Percentiles rank a stretch among this genome's conserved stretches.
These are phyloP conservation scores for Monosporascus sp. DNA, from an alignment of 2,329 filamentous ascomycete species.

Conservation along the genomic window DNA sequence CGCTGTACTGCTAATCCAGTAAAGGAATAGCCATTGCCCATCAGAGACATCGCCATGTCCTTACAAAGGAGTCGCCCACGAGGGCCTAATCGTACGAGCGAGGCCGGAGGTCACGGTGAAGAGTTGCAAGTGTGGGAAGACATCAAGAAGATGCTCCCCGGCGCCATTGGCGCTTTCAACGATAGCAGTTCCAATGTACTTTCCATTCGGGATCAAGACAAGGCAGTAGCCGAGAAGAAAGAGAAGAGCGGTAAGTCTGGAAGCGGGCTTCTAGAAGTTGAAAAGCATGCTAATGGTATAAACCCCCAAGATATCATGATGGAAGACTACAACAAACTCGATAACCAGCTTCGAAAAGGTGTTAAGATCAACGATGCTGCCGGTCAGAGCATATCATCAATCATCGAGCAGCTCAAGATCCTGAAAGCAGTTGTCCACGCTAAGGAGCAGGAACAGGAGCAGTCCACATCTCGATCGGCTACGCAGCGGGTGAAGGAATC, in stretches of 20 bases:
- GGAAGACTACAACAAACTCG: slow-evolving; percentile 30
- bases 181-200: slow-evolving; percentile 34
- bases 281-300: slow-evolving; percentile 21
- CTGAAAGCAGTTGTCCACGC: slow-evolving; percentile 35
- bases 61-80: slow-evolving; percentile 28
- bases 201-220: slow-evolving; percentile 35
- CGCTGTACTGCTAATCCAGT: no score
- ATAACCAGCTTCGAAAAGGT: slow-evolving; percentile 26
- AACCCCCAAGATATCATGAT: slow-evolving; percentile 19
- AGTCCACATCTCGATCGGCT: slow-evolving; percentile 19
- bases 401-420: slow-evolving; percentile 34
- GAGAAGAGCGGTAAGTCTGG: slow-evolving; percentile 26
- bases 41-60: slow-evolving; percentile 17
- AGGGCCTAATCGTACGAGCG: slow-evolving; percentile 32
- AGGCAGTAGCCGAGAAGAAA: slow-evolving; percentile 32
- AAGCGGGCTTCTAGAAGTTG: slow-evolving; percentile 21
- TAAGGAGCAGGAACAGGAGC: slow-evolving; percentile 33
- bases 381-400: slow-evolving; percentile 21
- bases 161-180: slow-evolving; percentile 33
- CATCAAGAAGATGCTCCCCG: slow-evolving; percentile 32
- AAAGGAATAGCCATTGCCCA: not conserved
- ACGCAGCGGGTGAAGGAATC: slow-evolving; percentile 24
- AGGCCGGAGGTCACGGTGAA: slow-evolving; percentile 34
- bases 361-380: slow-evolving; percentile 29
- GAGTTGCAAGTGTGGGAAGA: slow-evolving; percentile 37